Conservation (phyloP, 495 filamentous ascomycete genomes). For the Staphylotrichum longicolle region DNA sequence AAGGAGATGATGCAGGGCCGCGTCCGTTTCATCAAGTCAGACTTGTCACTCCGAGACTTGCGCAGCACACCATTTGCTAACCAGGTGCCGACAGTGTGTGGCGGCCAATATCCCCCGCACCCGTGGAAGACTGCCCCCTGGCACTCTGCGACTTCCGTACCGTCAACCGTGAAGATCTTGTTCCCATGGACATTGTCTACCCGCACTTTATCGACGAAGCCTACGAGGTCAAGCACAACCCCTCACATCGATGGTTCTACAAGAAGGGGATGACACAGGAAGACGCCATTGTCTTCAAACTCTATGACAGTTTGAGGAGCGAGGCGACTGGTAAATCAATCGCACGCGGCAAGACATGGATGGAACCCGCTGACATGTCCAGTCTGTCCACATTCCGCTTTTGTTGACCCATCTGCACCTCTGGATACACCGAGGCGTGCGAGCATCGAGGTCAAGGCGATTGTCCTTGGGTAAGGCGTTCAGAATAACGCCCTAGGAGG, state of each 20-base stretch:
- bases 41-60: not conserved
- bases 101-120: constrained; percentile 16
- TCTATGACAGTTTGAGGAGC: constrained; percentile 14
- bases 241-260: constrained; percentile 20
- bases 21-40: constrained; percentile 19
- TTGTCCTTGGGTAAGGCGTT: constrained; percentile 12
- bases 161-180: constrained; percentile 13
- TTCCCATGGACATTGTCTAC: constrained; percentile 14
- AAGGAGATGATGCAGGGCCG: constrained; percentile 9
- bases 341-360: too few relatives aligned
- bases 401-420: constrained; percentile 13
- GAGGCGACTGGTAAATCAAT: constrained; percentile 14
- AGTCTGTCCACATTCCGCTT: constrained; percentile 21
- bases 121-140: constrained; percentile 20
- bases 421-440: constrained; percentile 4
- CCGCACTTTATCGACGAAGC: constrained; percentile 21
- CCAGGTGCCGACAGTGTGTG: constrained; percentile 9
- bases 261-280: constrained; percentile 15
- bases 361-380: not conserved
- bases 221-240: constrained; percentile 22
- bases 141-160: constrained; percentile 19
- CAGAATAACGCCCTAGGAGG: too few relatives aligned
- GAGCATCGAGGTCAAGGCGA: constrained; percentile 20
- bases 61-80: not conserved
- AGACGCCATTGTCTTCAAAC: constrained; percentile 20